phyloP scores from a whole-genome alignment of 2,329 filamentous ascomycete species.

The Harringtonia lauricola region DNA sequence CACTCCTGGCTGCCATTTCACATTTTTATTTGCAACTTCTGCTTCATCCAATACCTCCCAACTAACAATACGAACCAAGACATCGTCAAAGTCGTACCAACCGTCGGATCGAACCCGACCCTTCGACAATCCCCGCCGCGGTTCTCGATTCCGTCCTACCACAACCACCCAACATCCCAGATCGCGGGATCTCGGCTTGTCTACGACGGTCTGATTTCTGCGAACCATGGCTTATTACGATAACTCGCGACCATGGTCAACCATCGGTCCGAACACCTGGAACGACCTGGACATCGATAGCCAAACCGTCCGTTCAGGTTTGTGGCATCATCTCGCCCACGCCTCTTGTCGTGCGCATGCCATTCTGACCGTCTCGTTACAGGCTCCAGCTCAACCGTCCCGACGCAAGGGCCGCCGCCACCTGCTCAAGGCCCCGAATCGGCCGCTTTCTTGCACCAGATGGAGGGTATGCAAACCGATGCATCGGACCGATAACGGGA shows the following conservation, averaged over 20 bases:
- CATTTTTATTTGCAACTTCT: too few relatives aligned
- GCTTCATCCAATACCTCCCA: too few relatives aligned
- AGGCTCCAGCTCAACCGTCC: conserved; percentile 24
- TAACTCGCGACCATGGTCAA: conserved; percentile 16
- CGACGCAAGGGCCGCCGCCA: conserved; percentile 18
- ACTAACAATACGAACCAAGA: too few relatives aligned
- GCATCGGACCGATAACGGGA: too few relatives aligned
- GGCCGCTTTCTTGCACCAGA: conserved; percentile 22
- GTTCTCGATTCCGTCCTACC: too few relatives aligned
- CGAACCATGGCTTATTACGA: conserved; percentile 19
- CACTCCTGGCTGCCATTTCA: too few relatives aligned
- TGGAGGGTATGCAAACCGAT: conserved; percentile 24
- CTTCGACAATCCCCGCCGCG: too few relatives aligned
- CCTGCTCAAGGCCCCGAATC: conserved; percentile 10
- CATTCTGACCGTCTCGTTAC: background rate
- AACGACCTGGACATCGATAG: conserved; percentile 16
- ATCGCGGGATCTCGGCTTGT: too few relatives aligned
- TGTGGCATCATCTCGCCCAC: conserved; percentile 1
- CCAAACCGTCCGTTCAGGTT: conserved; percentile 18
- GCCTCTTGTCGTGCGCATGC: background rate
- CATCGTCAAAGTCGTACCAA: too few relatives aligned
- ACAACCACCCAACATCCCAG: too few relatives aligned
- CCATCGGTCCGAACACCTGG: conserved; percentile 16
- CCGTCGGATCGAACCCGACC: too few relatives aligned
- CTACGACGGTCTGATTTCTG: too few relatives aligned